phyloP scores from a whole-genome alignment of 2,329 filamentous ascomycete genomes.

The Neonectria punicea region DNA sequence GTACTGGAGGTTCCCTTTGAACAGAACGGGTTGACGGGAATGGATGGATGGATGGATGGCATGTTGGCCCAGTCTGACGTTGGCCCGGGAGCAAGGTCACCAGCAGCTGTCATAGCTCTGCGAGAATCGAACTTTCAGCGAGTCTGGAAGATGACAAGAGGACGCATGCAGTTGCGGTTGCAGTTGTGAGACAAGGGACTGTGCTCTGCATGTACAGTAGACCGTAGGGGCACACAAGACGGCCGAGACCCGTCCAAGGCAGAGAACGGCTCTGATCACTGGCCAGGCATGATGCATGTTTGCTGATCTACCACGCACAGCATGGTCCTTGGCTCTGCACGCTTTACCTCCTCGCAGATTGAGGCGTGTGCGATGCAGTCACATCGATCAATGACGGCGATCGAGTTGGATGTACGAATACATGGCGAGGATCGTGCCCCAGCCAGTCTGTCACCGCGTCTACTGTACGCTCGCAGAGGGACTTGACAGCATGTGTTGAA shows the following conservation, averaged over 20 bases:
- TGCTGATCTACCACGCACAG: slow-evolving; percentile 25
- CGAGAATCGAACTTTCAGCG: not conserved
- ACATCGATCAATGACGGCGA: not conserved
- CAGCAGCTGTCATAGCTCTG: not conserved
- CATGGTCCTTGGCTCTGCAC: not conserved
- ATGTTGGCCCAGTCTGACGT: not conserved
- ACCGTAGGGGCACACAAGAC: slow-evolving; percentile 6
- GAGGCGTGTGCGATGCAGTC: not conserved
- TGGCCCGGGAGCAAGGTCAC: not conserved
- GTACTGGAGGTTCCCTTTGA: not conserved
- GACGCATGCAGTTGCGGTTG: slow-evolving; percentile 8
- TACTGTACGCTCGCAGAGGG: not conserved
- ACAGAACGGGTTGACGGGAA: no score
- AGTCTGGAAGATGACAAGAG: not conserved
- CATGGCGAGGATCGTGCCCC: not conserved
- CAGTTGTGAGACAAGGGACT: slow-evolving; percentile 29
- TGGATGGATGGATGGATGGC: no score
- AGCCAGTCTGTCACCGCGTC: not conserved
- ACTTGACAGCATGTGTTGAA: not conserved
- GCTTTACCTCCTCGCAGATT: not conserved
- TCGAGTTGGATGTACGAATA: not conserved
- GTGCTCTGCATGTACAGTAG: slow-evolving; percentile 14
- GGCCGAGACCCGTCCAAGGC: slow-evolving; percentile 16
- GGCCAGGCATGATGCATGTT: slow-evolving; percentile 27
- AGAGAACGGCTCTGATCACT: not conserved